Conservation (phyloP, 2,329 filamentous ascomycete species). For the Phyllosticta citriasiana region DNA sequence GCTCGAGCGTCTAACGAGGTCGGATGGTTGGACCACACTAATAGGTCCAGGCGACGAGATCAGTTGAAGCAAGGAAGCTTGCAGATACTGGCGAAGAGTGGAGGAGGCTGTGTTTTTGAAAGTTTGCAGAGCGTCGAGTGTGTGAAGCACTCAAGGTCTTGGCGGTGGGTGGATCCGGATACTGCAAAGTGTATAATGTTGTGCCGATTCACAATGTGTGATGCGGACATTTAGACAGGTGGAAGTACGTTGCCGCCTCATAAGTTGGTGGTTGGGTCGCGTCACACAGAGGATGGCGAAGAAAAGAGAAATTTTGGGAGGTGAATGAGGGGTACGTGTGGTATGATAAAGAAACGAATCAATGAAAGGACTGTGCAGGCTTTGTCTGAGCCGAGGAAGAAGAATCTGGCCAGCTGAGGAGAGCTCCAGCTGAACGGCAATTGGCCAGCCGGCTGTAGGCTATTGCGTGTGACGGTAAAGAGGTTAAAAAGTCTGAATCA, state of each 20-base stretch:
- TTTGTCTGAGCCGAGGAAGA: not conserved
- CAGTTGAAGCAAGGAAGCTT: no score
- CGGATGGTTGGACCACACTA: not conserved
- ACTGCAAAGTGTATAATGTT: not conserved
- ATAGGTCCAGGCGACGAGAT: not conserved
- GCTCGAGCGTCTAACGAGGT: not conserved
- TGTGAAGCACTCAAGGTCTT: no score
- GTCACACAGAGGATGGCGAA: not conserved
- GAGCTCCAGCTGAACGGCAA: not conserved
- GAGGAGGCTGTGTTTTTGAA: no score
- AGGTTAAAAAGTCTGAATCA: not conserved
- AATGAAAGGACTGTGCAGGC: not conserved
- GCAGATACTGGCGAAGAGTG: no score
- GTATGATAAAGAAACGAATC: not conserved
- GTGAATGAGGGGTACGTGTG: not conserved
- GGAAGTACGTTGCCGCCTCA: not conserved
- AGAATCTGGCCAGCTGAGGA: not conserved
- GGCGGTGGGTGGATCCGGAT: no score
- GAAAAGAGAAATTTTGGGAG: not conserved
- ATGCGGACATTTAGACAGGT: not conserved
- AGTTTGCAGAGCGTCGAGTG: no score
- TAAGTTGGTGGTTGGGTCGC: not conserved
- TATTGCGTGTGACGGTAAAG: not conserved
- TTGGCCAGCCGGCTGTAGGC: not conserved
- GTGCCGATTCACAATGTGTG: not conserved